phyloP scores from a whole-genome alignment of 2,329 filamentous ascomycete species.

The Elsinoe australis region DNA sequence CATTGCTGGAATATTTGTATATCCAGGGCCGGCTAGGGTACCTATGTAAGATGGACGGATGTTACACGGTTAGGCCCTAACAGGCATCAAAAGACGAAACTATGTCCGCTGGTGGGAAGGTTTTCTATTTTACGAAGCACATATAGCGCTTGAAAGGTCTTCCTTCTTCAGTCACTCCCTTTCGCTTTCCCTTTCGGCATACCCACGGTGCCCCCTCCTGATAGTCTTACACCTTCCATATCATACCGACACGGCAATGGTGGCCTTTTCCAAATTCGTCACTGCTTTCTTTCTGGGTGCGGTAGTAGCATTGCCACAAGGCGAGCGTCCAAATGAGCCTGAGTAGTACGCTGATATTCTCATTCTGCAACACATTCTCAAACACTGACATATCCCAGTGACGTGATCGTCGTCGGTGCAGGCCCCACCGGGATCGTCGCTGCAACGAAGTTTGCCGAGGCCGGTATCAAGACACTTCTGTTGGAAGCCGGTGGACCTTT shows the following conservation, averaged over 20 bases:
- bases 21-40: too few species aligned
- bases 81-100: too few species aligned
- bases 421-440: conserved; percentile 4
- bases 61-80: too few species aligned
- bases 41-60: too few species aligned
- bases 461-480: conserved; percentile 4
- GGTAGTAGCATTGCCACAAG: background rate
- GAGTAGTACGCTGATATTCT: conserved; percentile 4
- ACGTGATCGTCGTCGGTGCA: conserved; percentile 10
- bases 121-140: too few species aligned
- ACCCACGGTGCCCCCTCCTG: too few species aligned
- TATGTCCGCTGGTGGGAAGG: too few species aligned
- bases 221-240: background rate
- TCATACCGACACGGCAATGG: background rate
- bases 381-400: conserved; percentile 5
- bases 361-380: too few species aligned
- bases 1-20: too few species aligned
- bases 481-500: conserved; percentile 5
- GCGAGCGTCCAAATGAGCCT: background rate
- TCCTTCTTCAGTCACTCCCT: background rate
- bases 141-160: background rate
- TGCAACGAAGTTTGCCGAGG: conserved; percentile 1
- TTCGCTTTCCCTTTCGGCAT: background rate
- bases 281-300: background rate
- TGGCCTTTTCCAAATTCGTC: background rate